phyloP scores from a whole-genome alignment of 1,284 basidiomycete genomes.

The Ustilago nuda region DNA sequence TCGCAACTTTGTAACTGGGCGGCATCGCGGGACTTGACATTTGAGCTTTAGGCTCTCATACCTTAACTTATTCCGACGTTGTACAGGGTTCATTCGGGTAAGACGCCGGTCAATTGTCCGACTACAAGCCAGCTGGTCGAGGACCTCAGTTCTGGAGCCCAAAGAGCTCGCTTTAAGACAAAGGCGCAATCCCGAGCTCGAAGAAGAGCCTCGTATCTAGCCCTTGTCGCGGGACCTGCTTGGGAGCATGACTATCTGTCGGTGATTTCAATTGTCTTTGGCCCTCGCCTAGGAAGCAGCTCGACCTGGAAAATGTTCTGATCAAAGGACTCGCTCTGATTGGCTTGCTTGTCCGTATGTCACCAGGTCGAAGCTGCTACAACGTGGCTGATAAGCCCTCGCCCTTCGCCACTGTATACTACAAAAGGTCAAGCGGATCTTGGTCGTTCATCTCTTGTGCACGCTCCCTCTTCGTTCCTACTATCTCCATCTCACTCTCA shows the following conservation, averaged over 20 bases:
- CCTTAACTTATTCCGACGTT: constrained; percentile 19
- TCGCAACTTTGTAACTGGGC: not conserved
- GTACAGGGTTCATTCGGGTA: constrained; percentile 5
- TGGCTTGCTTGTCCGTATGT: constrained; percentile 6
- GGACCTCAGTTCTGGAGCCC: constrained; percentile 22
- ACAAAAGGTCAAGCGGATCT: not conserved
- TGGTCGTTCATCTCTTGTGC: not conserved
- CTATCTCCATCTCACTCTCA: not conserved
- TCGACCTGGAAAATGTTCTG: not conserved
- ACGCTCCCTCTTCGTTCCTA: not conserved
- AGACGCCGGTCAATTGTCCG: constrained; percentile 41
- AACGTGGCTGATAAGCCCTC: not conserved
- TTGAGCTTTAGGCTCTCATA: not conserved
- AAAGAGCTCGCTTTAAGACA: constrained; percentile 8
- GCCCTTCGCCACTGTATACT: not conserved
- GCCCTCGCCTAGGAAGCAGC: not conserved
- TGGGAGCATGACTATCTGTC: not conserved
- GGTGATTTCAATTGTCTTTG: constrained; percentile 1
- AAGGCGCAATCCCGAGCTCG: not conserved
- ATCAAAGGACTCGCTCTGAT: constrained; percentile 14
- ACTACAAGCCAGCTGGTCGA: not conserved
- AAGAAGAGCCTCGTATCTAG: not conserved
- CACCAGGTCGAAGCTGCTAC: not conserved
- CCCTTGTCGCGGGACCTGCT: not conserved
- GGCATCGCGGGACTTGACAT: not conserved